Evolutionary conservation across 805 yeast species (phyloP), one percentile per base, ranked within the genome.

Genomic region (Isabelozyma pseudorhagii): DNA sequence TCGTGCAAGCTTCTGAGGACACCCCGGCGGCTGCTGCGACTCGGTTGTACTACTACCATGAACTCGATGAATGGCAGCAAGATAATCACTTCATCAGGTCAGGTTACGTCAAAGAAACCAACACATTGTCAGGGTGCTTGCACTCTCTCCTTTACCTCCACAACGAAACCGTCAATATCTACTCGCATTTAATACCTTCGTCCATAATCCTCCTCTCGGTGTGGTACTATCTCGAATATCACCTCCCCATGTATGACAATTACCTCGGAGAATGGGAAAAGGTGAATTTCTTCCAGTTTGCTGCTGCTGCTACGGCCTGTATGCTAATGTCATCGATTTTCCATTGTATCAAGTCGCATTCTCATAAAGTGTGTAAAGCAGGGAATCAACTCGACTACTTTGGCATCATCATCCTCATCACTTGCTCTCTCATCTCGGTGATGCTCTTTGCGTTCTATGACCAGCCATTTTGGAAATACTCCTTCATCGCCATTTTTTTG

Each of bases 341-440:
- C 69, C 94, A 87, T 59, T 74, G 82, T 52, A 57, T 85, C 50
- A 86, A 85, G 57, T 79, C 84, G 54, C 93, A 87, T 61, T 84
- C 91, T 5, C 75, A 70, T 41, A 53, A 63, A 11, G 80, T 84
- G 2, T 67, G 81, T 36, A 72, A 67, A 47, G 63, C 80, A 38
- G 88, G 91, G 52, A 85, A 87, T 64, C 85, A 81, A 59, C 74
- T 87, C 44, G 94, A 87, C 64, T 87, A 87, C 61, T 73, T 87
- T 56, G 94, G 94, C 1, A 87, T 87, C 48, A 83, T 87, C 29
- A 69, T 84, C 11, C 71, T 87, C 51, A 85, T 86, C 47, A 78
- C 88, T 3, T 77, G 86, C 50, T 84, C 90, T 1, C 76, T 82
- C 66, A 71, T 81, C 8, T 70, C 75, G 13, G 59, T 74, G 5